A percentile compares a stretch with the other conserved stretches of the same genome.
phyloP scores from a whole-genome alignment of 192 early-diverging fungal species.

The Gryganskiella cystojenkinii region DNA sequence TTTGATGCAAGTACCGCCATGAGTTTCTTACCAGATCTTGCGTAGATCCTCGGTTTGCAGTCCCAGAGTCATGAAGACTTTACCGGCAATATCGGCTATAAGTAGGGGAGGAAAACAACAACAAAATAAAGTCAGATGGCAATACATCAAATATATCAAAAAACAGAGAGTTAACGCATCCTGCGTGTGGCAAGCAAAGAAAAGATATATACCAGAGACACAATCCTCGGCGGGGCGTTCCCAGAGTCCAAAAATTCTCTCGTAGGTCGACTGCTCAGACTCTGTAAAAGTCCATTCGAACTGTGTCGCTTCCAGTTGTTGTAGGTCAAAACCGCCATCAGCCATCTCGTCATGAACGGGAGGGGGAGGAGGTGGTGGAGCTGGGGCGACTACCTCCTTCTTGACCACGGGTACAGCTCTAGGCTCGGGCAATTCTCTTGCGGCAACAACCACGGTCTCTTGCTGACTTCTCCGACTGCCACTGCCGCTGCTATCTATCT shows the following conservation, averaged over 20 bases:
- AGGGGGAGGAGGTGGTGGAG: neutral
- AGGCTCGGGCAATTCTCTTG: neutral
- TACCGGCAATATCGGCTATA: slow-evolving; percentile 47
- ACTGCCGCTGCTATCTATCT: slow-evolving; percentile 31
- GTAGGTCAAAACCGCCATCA: slow-evolving; percentile 9
- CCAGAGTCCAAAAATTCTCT: slow-evolving; percentile 43
- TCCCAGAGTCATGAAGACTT: slow-evolving; percentile 48
- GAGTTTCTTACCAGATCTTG: slow-evolving; percentile 19
- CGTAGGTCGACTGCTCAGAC: slow-evolving; percentile 31
- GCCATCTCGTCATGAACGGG: neutral
- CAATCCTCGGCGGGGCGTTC: slow-evolving; percentile 48
- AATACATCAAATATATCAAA: slow-evolving; percentile 2
- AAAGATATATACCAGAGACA: slow-evolving; percentile 11
- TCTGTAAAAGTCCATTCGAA: slow-evolving; percentile 51
- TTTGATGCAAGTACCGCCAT: neutral
- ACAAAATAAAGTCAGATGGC: neutral
- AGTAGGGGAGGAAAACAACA: neutral
- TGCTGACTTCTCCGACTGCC: slow-evolving; percentile 23
- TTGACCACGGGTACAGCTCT: neutral
- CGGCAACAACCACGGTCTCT: neutral
- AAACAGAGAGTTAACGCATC: neutral
- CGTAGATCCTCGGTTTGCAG: slow-evolving; percentile 14
- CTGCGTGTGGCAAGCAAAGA: too few species aligned
- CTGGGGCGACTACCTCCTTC: neutral
- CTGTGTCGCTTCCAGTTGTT: slow-evolving; percentile 28